Evolutionary conservation across 2,329 filamentous ascomycete species (phyloP).

Genomic region (Colletotrichum spinosum): DNA sequence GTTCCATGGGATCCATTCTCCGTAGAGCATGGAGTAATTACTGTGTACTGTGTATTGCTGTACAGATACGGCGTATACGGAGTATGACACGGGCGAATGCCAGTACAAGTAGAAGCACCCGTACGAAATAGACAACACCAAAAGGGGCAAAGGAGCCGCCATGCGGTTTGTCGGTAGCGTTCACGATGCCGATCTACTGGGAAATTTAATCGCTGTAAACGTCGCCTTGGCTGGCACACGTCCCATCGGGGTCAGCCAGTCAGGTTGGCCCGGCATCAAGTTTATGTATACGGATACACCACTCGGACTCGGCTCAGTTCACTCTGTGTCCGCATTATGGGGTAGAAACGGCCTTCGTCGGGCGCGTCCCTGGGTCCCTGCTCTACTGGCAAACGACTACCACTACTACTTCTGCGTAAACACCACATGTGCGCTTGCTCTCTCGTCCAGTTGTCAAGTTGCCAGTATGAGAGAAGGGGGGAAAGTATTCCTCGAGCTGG

Average conservation of each 20-base stretch:
- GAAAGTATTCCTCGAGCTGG: not conserved
- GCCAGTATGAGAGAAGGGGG: conserved; percentile 15
- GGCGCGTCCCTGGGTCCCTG: not conserved
- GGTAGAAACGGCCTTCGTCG: too few relatives aligned
- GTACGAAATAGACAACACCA: not conserved
- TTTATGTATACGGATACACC: too few relatives aligned
- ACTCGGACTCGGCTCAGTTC: too few relatives aligned
- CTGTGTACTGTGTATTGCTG: too few relatives aligned
- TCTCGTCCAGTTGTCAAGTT: not conserved
- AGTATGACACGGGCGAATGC: not conserved
- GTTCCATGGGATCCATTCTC: not conserved
- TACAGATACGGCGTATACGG: too few relatives aligned
- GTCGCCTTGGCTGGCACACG: too few relatives aligned
- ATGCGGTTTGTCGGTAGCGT: conserved; percentile 9
- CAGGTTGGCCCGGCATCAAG: too few relatives aligned
- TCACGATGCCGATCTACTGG: conserved; percentile 22
- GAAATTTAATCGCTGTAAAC: not conserved
- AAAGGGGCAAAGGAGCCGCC: not conserved
- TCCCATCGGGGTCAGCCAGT: too few relatives aligned
- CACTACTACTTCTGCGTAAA: too few relatives aligned
- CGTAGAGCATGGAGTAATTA: not conserved
- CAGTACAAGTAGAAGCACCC: not conserved
- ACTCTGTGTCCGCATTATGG: too few relatives aligned
- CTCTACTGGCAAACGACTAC: not conserved
- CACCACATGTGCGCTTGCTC: not conserved